Conservation (phyloP, 2,329 filamentous ascomycete genomes). For the Nemania serpens region DNA sequence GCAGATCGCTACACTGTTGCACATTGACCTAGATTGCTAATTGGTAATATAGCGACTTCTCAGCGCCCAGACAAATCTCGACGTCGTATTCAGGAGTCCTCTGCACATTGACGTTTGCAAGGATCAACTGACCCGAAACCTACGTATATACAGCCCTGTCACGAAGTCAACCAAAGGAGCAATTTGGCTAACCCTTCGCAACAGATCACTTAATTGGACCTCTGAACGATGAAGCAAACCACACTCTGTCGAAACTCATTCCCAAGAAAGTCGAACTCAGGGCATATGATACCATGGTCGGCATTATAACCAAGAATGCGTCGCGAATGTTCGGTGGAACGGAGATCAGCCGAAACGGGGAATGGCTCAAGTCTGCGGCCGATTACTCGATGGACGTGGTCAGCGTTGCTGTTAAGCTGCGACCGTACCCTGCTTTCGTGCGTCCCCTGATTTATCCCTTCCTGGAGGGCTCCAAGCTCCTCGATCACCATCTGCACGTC, state of each 20-base stretch:
- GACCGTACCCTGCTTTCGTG: constrained; percentile 29
- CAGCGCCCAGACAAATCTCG: constrained; percentile 29
- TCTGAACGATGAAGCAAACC: constrained; percentile 28
- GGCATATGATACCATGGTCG: constrained; percentile 30
- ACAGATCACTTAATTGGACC: constrained; percentile 28
- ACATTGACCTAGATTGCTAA: not conserved
- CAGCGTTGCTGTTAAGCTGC: constrained; percentile 29
- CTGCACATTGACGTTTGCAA: constrained; percentile 31
- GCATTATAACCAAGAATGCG: constrained; percentile 31
- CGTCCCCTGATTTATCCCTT: constrained; percentile 28
- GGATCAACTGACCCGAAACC: constrained; percentile 29
- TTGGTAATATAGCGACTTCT: constrained; percentile 22
- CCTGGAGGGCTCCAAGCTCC: constrained; percentile 27
- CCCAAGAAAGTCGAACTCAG: constrained; percentile 21
- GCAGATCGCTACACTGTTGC: not conserved
- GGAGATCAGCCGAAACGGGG: constrained; percentile 26
- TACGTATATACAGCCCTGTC: constrained; percentile 20
- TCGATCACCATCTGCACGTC: constrained; percentile 25
- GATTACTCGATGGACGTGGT: constrained; percentile 32
- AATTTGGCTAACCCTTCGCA: constrained; percentile 5
- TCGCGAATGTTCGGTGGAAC: constrained; percentile 32
- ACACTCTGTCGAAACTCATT: constrained; percentile 26
- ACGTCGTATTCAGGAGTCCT: constrained; percentile 31
- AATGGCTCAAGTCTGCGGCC: constrained; percentile 29
- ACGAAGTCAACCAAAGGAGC: not conserved